A percentile compares a stretch with the other conserved stretches of the same genome.
Conservation (phyloP, 1,284 basidiomycete species). For the Austroboletus niveus region DNA sequence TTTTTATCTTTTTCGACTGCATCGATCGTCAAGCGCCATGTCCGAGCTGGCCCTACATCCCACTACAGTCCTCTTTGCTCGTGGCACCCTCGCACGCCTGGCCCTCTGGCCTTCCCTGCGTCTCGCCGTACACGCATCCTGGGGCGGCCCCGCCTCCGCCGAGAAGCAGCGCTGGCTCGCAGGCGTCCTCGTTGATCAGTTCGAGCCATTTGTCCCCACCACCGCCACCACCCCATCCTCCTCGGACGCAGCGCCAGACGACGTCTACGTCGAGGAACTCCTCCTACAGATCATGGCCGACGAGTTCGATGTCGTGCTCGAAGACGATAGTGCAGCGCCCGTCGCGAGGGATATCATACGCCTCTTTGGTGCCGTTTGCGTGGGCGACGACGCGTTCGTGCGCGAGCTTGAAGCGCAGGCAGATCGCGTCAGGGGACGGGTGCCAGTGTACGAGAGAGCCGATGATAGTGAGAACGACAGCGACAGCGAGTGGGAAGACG, state of each 20-base stretch:
- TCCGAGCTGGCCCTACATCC: slow-evolving; percentile 35
- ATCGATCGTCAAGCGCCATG: background rate
- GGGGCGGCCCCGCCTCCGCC: slow-evolving; percentile 75
- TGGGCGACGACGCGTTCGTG: slow-evolving; percentile 46
- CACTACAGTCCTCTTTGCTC: slow-evolving; percentile 73
- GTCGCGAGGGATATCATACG: slow-evolving; percentile 70
- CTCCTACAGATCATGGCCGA: slow-evolving; percentile 80
- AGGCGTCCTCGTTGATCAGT: slow-evolving; percentile 79
- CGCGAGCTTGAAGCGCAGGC: slow-evolving; percentile 59
- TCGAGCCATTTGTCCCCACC: slow-evolving; percentile 49
- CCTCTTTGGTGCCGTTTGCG: slow-evolving; percentile 56
- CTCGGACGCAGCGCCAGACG: slow-evolving; percentile 47
- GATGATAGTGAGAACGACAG: slow-evolving; percentile 42
- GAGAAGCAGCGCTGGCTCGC: slow-evolving; percentile 80
- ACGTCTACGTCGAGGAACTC: slow-evolving; percentile 73
- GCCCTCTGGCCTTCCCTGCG: slow-evolving; percentile 80
- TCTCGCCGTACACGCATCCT: slow-evolving; percentile 76
- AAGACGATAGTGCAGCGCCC: slow-evolving; percentile 74
- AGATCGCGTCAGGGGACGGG: slow-evolving; percentile 59
- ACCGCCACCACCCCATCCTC: background rate
- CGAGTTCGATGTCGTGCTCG: slow-evolving; percentile 79
- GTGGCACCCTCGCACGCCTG: slow-evolving; percentile 78
- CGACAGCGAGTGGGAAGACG: slow-evolving; percentile 40
- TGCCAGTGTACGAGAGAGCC: slow-evolving; percentile 47
- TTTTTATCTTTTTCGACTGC: background rate